These are phyloP conservation scores for Metschnikowia henanensis DNA, from an alignment of 805 yeast species.

Conservation along the genomic window DNA sequence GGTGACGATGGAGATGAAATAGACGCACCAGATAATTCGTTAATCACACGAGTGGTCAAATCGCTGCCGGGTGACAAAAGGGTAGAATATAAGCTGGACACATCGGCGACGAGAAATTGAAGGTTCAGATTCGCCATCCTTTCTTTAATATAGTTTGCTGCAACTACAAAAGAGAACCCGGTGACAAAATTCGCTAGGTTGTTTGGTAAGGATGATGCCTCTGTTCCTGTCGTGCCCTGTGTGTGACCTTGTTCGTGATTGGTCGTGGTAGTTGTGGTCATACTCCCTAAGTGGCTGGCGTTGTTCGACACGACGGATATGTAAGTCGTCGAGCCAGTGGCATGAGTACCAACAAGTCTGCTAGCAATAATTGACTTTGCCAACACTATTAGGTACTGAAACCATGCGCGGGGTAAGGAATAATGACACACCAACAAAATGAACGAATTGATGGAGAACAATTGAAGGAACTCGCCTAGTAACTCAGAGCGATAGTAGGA, in stretches of 20 bases:
- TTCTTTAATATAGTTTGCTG: conserved; percentile 20
- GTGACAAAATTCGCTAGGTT: conserved; percentile 17
- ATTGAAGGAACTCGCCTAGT: conserved; percentile 21
- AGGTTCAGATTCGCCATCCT: conserved; percentile 1
- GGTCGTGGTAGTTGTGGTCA: conserved; percentile 19
- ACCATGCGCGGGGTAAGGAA: conserved; percentile 21
- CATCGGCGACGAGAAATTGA: background rate
- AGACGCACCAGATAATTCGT: background rate
- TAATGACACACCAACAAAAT: conserved; percentile 24
- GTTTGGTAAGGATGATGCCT: conserved; percentile 2
- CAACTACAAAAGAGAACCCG: conserved; percentile 23
- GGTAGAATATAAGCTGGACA: background rate
- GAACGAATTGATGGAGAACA: conserved; percentile 25
- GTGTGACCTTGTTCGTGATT: conserved; percentile 9
- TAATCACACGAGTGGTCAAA: background rate
- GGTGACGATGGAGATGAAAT: no score
- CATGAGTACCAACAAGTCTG: conserved; percentile 28
- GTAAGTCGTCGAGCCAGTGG: conserved; percentile 26
- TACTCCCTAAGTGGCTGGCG: conserved; percentile 7
- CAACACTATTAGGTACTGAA: conserved; percentile 25
- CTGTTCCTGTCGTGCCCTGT: conserved; percentile 15
- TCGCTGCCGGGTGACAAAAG: background rate
- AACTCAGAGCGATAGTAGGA: conserved; percentile 20
- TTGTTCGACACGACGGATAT: conserved; percentile 20
- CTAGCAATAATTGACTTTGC: conserved; percentile 32